These are phyloP conservation scores for Exobasidium rhododendri DNA, from an alignment of 1,284 basidiomycete species.

Conservation along the genomic window DNA sequence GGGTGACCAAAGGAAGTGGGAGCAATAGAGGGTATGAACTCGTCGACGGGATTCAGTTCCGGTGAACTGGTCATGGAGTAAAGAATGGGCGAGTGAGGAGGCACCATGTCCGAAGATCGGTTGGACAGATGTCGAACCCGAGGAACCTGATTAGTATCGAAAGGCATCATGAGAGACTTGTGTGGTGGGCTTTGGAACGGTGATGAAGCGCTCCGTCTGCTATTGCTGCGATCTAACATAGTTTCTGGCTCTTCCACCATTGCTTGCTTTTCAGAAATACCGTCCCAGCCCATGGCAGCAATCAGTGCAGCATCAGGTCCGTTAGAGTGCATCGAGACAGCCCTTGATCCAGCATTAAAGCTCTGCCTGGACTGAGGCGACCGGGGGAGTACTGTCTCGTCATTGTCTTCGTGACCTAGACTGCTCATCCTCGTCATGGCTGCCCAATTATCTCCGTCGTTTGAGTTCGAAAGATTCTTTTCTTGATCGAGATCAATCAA, in stretches of 20 bases:
- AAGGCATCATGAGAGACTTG: not conserved
- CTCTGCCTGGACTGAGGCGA: slow-evolving; percentile 1
- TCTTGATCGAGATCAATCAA: not conserved
- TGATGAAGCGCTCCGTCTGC: not conserved
- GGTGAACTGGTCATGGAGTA: not conserved
- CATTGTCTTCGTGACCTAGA: not conserved
- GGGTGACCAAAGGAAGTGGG: not conserved
- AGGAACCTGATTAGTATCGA: no score
- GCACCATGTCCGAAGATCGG: not conserved
- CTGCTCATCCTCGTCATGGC: not conserved
- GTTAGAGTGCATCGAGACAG: not conserved
- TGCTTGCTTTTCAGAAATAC: not conserved
- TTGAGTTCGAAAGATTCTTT: not conserved
- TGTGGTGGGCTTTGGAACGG: not conserved
- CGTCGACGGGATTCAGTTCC: not conserved
- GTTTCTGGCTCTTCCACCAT: not conserved
- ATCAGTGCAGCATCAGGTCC: not conserved
- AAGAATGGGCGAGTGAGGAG: not conserved
- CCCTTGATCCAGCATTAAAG: not conserved
- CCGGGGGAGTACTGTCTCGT: not conserved
- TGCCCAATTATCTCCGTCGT: slow-evolving; percentile 1
- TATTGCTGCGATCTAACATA: not conserved
- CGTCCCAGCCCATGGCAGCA: not conserved
- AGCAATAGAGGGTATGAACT: not conserved
- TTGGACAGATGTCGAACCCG: no score